These are phyloP conservation scores for Termitomyces eurrhizus DNA, from an alignment of 768 basidiomycete genomes.

Conservation along the genomic window DNA sequence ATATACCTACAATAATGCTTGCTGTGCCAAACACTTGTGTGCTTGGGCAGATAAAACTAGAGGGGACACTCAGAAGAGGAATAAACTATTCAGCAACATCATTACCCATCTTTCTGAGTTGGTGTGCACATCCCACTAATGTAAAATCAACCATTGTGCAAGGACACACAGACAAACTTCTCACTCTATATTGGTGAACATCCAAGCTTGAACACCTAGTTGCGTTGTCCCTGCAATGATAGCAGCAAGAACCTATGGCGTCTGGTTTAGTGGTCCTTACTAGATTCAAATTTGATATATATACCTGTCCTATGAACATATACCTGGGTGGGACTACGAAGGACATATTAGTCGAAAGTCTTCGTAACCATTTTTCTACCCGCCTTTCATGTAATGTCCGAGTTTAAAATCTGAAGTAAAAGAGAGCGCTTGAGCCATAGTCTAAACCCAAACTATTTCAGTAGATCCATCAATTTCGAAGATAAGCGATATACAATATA, in stretches of 20 bases:
- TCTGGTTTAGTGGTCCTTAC: background rate
- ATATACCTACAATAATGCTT: slow-evolving; percentile 50
- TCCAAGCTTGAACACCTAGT: slow-evolving; percentile 61
- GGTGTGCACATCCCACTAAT: slow-evolving; percentile 43
- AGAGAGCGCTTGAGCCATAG: slow-evolving; percentile 54
- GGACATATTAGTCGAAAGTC: background rate
- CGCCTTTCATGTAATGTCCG: slow-evolving; percentile 64
- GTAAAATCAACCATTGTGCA: background rate
- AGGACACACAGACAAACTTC: slow-evolving; percentile 10
- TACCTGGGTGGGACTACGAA: slow-evolving; percentile 52
- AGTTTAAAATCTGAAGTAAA: slow-evolving; percentile 80
- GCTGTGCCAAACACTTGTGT: slow-evolving; percentile 53
- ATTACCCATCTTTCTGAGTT: slow-evolving; percentile 39
- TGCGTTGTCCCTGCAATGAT: slow-evolving; percentile 62
- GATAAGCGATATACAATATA: slow-evolving; percentile 33
- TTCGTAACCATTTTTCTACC: background rate
- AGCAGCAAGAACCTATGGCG: slow-evolving; percentile 45
- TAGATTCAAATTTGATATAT: background rate
- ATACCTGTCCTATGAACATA: slow-evolving; percentile 37
- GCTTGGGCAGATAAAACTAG: slow-evolving; percentile 46
- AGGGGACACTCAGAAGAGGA: background rate
- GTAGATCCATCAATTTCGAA: background rate
- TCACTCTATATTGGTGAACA: slow-evolving; percentile 51
- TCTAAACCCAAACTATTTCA: slow-evolving; percentile 20
- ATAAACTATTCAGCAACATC: slow-evolving; percentile 1